Conservation (phyloP, 129 eudicot species). For the Centrapalus pauciflorus region DNA sequence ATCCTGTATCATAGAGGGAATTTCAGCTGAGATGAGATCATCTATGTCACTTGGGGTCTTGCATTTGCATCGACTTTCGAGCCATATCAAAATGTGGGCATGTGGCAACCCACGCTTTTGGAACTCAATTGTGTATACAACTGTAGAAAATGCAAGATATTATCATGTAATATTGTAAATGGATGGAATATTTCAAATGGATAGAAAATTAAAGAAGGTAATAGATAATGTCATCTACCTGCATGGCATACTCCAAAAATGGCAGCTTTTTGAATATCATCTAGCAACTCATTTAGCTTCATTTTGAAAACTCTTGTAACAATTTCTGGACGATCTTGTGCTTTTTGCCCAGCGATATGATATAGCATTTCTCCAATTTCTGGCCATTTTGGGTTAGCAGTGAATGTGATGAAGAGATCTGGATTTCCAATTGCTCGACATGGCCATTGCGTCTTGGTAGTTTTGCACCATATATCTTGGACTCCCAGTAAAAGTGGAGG, state of each 20-base stretch:
- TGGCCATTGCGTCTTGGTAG: conserved; percentile 20
- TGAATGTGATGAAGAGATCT: conserved; percentile 14
- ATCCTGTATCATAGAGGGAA: not conserved
- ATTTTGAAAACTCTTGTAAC: too few species aligned
- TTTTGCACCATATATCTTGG: conserved; percentile 14
- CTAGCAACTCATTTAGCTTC: not conserved
- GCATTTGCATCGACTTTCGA: not conserved
- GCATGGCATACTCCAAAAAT: too few species aligned
- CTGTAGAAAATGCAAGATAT: not conserved
- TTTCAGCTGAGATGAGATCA: not conserved
- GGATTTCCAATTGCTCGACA: not conserved
- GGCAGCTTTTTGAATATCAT: not conserved
- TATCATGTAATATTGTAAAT: too few species aligned
- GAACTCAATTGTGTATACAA: conserved; percentile 11
- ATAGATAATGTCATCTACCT: too few species aligned
- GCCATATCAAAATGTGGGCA: not conserved
- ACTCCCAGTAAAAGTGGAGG: conserved; percentile 2
- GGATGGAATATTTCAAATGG: too few species aligned
- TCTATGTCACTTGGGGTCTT: not conserved
- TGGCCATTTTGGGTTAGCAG: not conserved
- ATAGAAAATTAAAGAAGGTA: too few species aligned
- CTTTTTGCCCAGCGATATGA: not conserved
- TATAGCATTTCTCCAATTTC: not conserved
- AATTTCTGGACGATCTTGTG: conserved; percentile 15
- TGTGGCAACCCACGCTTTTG: conserved; percentile 15